Evolutionary conservation across 805 yeast species (phyloP).

Genomic region (Blastobotrys chiropterorum): DNA sequence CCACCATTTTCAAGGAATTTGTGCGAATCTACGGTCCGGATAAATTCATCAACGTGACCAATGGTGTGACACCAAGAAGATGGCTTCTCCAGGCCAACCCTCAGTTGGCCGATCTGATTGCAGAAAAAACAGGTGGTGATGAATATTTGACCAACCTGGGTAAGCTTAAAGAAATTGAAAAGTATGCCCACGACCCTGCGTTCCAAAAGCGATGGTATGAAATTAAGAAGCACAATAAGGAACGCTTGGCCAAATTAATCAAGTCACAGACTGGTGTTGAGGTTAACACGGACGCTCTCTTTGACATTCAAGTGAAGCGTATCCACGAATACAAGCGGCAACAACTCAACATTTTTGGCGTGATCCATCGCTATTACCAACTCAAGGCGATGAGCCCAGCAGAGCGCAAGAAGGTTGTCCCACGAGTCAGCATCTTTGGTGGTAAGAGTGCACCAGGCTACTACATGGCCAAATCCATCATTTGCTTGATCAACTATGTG

Average conservation of each 20-base stretch:
- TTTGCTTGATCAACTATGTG: constrained; percentile 77
- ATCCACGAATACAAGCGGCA: constrained; percentile 95
- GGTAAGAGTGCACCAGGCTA: constrained; percentile 99
- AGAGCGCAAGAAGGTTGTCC: constrained; percentile 56
- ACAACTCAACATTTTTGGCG: constrained; percentile 87
- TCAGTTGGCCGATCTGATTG: constrained; percentile 62
- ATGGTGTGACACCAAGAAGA: constrained; percentile 94
- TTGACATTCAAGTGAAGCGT: constrained; percentile 90
- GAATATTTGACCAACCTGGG: constrained; percentile 64
- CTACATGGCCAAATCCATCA: constrained; percentile 88
- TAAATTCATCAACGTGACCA: constrained; percentile 86
- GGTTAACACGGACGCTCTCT: constrained; percentile 67
- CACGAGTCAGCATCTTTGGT: constrained; percentile 80
- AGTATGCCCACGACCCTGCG: constrained; percentile 57
- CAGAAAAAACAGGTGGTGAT: constrained; percentile 61
- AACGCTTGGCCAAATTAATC: constrained; percentile 57
- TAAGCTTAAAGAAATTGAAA: constrained; percentile 58
- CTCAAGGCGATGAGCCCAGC: constrained; percentile 62
- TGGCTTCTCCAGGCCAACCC: constrained; percentile 96
- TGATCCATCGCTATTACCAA: constrained; percentile 71
- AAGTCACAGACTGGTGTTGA: constrained; percentile 50
- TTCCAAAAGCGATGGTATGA: constrained; percentile 67
- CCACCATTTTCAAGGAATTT: constrained; percentile 86
- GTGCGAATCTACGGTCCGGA: constrained; percentile 75
- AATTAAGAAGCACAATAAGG: constrained; percentile 66